phyloP scores from a whole-genome alignment of 768 basidiomycete species.

The Lactarius tabidus region DNA sequence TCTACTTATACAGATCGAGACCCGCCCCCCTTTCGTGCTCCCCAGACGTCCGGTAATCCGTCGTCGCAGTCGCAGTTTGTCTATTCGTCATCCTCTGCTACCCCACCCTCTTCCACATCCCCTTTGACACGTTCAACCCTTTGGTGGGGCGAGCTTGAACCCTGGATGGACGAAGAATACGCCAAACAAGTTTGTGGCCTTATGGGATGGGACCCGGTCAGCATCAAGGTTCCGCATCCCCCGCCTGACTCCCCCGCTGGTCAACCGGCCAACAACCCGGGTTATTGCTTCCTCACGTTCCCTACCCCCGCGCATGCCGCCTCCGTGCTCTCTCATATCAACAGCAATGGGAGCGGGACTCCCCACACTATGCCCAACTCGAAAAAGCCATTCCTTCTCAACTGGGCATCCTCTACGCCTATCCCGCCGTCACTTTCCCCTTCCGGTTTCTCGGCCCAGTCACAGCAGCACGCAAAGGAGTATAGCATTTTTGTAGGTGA shows the following conservation, averaged over 20 bases:
- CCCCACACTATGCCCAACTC: conserved; percentile 83
- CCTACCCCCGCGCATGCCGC: conserved; percentile 65
- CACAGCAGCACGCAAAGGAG: conserved; percentile 69
- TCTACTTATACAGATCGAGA: conserved; percentile 33
- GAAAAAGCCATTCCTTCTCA: conserved; percentile 71
- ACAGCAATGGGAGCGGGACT: conserved; percentile 39
- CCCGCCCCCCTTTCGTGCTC: conserved; percentile 24
- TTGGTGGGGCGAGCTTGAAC: conserved; percentile 86
- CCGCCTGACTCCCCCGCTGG: conserved; percentile 52
- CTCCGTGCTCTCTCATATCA: conserved; percentile 66
- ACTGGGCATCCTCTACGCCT: conserved; percentile 57
- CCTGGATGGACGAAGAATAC: conserved; percentile 98
- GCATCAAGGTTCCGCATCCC: conserved; percentile 66
- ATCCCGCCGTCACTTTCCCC: conserved; percentile 32
- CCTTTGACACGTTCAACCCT: conserved; percentile 53
- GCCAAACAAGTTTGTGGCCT: conserved; percentile 80
- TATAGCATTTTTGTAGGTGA: conserved; percentile 95
- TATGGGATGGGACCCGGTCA: conserved; percentile 83
- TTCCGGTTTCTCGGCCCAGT: conserved; percentile 38
- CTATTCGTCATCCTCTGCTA: conserved; percentile 29
- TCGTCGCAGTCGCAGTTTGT: conserved; percentile 28
- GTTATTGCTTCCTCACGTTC: conserved; percentile 87
- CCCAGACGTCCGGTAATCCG: conserved; percentile 23
- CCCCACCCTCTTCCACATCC: conserved; percentile 30
- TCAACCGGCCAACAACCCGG: conserved; percentile 76